Percentiles rank a stretch among this genome's conserved stretches.
Evolutionary conservation across 176 grass and related monocot genomes (phyloP).

Genomic region (Aegilops longissima): DNA sequence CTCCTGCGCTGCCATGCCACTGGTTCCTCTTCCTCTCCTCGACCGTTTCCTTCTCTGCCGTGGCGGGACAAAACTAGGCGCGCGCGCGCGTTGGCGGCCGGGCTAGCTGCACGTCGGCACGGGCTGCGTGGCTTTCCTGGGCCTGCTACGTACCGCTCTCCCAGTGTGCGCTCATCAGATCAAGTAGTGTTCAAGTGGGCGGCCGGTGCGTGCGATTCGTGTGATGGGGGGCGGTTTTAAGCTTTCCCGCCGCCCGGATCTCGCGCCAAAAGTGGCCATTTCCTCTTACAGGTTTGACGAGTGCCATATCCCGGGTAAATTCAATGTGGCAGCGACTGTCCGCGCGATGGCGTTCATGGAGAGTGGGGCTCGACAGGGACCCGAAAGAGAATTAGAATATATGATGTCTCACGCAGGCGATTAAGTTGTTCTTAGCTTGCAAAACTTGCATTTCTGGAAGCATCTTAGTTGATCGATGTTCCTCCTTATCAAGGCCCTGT

Average conservation of each 20-base stretch:
- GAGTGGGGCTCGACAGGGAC: conserved; percentile 23
- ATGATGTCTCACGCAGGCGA: neutral
- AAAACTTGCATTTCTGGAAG: neutral
- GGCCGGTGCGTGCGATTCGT: neutral
- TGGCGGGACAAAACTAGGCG: neutral
- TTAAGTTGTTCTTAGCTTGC: neutral
- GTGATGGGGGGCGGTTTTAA: neutral
- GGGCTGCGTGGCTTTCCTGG: conserved; percentile 9
- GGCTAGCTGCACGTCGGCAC: conserved; percentile 1
- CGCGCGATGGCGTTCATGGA: conserved; percentile 1
- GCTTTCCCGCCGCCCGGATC: neutral
- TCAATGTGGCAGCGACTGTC: neutral
- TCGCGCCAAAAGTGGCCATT: neutral
- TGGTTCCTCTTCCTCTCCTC: neutral
- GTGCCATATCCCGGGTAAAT: neutral
- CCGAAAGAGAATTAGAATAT: neutral
- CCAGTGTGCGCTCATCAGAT: neutral
- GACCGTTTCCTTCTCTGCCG: neutral
- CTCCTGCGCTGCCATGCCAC: conserved; percentile 48
- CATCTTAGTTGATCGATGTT: neutral
- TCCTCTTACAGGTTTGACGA: conserved; percentile 9
- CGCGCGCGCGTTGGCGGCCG: neutral
- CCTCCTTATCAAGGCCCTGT: neutral
- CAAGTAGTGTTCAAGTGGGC: neutral
- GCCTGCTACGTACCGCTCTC: neutral